Evolutionary conservation across 2,329 filamentous ascomycete genomes (phyloP).

Genomic region (Boeremia lycopersici): DNA sequence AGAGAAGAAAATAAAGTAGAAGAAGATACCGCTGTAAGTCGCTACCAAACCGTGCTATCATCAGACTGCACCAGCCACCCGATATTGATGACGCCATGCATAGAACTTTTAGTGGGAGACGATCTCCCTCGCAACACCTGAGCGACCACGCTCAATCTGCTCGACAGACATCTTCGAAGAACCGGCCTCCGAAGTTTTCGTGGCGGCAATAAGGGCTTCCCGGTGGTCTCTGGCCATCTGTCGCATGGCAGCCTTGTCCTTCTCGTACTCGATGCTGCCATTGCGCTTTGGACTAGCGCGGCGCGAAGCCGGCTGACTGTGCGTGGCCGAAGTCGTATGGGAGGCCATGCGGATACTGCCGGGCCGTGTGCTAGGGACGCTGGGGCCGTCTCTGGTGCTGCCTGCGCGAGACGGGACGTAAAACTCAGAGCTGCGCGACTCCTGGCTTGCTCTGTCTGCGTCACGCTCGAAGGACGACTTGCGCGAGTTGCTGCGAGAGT

Average conservation of each 20-base stretch:
- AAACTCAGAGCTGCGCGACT: conserved; percentile 39
- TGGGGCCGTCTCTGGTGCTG: conserved; percentile 34
- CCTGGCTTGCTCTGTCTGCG: conserved; percentile 29
- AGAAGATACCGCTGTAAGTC: neutral
- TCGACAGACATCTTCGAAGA: conserved; percentile 18
- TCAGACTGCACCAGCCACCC: neutral
- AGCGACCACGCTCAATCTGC: conserved; percentile 27
- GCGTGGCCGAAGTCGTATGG: conserved; percentile 24
- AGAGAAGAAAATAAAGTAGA: neutral
- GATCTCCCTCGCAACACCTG: conserved; percentile 7
- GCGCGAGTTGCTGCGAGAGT: conserved; percentile 26
- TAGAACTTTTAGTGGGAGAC: conserved; percentile 10
- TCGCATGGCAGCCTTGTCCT: conserved; percentile 34
- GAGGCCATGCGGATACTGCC: conserved; percentile 37
- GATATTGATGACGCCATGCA: neutral
- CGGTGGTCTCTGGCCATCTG: conserved; percentile 38
- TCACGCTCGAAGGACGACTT: conserved; percentile 32
- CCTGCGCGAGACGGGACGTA: conserved; percentile 25
- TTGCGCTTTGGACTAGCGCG: conserved; percentile 37
- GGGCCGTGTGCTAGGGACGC: conserved; percentile 34
- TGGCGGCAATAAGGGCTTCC: conserved; percentile 26
- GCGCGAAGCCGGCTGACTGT: conserved; percentile 33
- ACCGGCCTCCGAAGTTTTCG: conserved; percentile 2
- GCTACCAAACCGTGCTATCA: neutral
- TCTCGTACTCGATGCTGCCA: conserved; percentile 37